Evolutionary conservation across 2,329 filamentous ascomycete genomes (phyloP), one percentile per base, ranked within the genome.

Genomic region (Pyricularia grisea): DNA sequence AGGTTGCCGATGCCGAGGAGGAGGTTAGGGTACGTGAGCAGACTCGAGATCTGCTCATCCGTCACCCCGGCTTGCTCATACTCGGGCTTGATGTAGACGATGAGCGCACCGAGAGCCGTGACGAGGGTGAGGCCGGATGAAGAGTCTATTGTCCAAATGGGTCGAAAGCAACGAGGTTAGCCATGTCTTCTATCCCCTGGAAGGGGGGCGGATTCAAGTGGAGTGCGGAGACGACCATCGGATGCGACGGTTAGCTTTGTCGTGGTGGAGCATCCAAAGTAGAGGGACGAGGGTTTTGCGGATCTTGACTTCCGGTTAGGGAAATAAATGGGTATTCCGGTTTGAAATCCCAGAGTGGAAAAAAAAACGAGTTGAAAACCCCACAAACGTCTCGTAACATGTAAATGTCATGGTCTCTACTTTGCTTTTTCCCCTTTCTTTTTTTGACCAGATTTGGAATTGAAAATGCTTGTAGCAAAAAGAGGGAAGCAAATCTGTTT

Each of bases 1-100:
- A 78, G 79, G 69, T 71, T 71, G 76, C 78, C 79, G 33, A 80
- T 73, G 23, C 78, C 78, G 65, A 80, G 78, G 66, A 79, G 79
- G 7, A 81, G 71, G 1, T 77, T 77, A 0, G 79, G 79, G 60
- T 78, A 77, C 0, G 77, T 80, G 0, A 76, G 73, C n/a, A 81
- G 69, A 9, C 27, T 55, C 36, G 55, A 68, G 60, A 68, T 64
- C 58, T 68, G 67, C 17, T 30, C 31, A 11, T 42, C 55, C 14
- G 67, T 63, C 4, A 63, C 31, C 23, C 65, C 65, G 12, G 30
- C 65, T 12, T 10, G 17, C 31, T 67, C 74, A 68, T 79, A 79
- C 70, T 78, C 75, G 66, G 74, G 36, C 66, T 74, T 73, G 30
- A 74, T 72, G 5, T 74, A 72, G 25, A 76, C 71, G 4, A 75